A percentile compares a stretch with the other conserved stretches of the same genome.
These are phyloP conservation scores for Chrysosphaeria jannelii DNA, from an alignment of 2,329 filamentous ascomycete species.

Conservation along the genomic window DNA sequence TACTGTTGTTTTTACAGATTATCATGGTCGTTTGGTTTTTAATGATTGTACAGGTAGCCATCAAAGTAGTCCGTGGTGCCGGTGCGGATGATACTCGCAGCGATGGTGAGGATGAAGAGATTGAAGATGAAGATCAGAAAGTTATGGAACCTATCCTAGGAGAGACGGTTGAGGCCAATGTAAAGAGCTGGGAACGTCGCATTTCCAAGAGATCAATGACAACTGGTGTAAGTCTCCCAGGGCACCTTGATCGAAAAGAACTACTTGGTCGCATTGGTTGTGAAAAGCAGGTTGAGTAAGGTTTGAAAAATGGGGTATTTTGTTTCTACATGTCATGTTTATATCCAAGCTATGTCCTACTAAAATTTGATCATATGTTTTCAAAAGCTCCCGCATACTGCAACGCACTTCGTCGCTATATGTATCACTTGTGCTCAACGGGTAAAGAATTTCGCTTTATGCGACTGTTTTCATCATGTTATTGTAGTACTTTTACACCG, in stretches of 20 bases:
- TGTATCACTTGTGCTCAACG: no score
- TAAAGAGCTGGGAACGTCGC: slow-evolving; percentile 30
- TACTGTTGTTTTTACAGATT: slow-evolving; percentile 48
- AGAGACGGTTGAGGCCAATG: slow-evolving; percentile 45
- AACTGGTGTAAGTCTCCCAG: slow-evolving; percentile 32
- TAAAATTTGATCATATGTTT: slow-evolving; percentile 1
- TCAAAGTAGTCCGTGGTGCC: slow-evolving; percentile 46
- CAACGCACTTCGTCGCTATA: no score
- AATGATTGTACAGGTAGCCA: slow-evolving; percentile 62
- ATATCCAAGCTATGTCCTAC: no score
- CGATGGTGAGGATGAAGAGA: slow-evolving; percentile 47
- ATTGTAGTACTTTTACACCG: no score
- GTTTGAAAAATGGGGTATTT: not conserved
- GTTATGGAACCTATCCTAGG: slow-evolving; percentile 28
- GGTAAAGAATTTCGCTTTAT: no score
- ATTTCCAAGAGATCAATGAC: slow-evolving; percentile 17
- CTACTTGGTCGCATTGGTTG: slow-evolving; percentile 57
- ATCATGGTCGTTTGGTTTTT: slow-evolving; percentile 65
- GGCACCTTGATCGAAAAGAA: slow-evolving; percentile 51
- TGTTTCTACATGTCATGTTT: slow-evolving; percentile 1
- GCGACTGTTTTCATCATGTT: no score
- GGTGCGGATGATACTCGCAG: slow-evolving; percentile 65
- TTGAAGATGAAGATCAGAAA: slow-evolving; percentile 22
- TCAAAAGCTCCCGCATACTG: no score
- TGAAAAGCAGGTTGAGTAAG: slow-evolving; percentile 35